Percentiles rank a stretch among this genome's conserved stretches.
These are phyloP conservation scores for Coniochaeta hoffmannii DNA, from an alignment of 2,329 filamentous ascomycete genomes.

Conservation along the genomic window DNA sequence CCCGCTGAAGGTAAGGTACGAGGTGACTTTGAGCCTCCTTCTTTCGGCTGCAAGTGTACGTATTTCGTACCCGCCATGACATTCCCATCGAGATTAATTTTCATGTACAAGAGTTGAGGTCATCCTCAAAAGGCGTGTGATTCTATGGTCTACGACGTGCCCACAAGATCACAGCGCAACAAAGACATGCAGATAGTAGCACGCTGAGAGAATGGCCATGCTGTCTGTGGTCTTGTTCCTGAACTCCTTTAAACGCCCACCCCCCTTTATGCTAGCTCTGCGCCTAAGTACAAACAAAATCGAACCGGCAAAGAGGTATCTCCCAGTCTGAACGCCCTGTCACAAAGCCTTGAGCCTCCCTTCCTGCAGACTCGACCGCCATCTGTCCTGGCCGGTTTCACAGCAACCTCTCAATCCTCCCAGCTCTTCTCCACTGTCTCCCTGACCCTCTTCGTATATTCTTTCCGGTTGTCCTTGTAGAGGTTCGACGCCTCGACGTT, in stretches of 20 bases:
- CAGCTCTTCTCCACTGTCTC: slow-evolving; percentile 99
- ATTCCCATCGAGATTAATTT: not conserved
- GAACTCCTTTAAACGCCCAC: too few relatives aligned
- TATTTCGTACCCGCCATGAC: not conserved
- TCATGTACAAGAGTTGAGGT: not conserved
- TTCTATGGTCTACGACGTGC: not conserved
- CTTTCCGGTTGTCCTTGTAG: slow-evolving; percentile 96
- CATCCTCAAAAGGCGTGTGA: too few relatives aligned
- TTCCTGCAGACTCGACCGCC: not conserved
- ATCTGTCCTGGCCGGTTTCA: not conserved
- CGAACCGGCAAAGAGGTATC: not conserved
- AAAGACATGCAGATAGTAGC: too few relatives aligned
- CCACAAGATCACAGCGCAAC: not conserved
- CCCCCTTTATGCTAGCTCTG: not conserved
- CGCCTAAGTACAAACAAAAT: not conserved
- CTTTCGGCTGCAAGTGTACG: not conserved
- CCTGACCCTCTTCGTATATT: slow-evolving; percentile 89
- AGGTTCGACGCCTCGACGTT: slow-evolving; percentile 97
- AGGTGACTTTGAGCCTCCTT: not conserved
- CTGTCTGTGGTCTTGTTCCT: not conserved
- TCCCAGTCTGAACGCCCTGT: not conserved
- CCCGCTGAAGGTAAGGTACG: not conserved
- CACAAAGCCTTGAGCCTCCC: not conserved
- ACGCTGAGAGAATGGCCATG: too few relatives aligned
- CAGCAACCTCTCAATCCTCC: slow-evolving; percentile 62